Percentiles rank a stretch among this genome's conserved stretches.
Evolutionary conservation across 441 rosid genomes (phyloP).

Genomic region (Mallotus repandus): DNA sequence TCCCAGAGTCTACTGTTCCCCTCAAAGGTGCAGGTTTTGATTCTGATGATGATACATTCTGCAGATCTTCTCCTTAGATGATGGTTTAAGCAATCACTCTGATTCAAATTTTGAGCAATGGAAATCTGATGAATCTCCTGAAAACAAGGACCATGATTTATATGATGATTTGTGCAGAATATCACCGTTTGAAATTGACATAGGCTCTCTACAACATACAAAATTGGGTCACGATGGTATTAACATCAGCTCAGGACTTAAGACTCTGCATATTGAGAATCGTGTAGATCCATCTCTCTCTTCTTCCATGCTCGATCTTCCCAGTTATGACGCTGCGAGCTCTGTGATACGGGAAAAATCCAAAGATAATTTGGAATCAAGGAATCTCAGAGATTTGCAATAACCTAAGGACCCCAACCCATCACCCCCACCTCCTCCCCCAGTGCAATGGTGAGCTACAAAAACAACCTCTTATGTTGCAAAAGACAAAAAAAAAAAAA

Average conservation of each 20-base stretch:
- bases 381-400: conserved; percentile 34
- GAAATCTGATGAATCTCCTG: conserved; percentile 62
- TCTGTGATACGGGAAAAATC: conserved; percentile 30
- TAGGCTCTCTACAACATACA: conserved; percentile 35
- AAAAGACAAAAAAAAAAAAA: conserved; percentile 29
- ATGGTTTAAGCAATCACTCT: conserved; percentile 54
- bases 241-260: conserved; percentile 19
- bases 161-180: conserved; percentile 46
- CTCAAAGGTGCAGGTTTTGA: conserved; percentile 40
- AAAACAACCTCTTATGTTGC: conserved; percentile 32
- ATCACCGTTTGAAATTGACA: conserved; percentile 37
- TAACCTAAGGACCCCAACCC: conserved; percentile 39
- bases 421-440: conserved; percentile 77
- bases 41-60: conserved; percentile 85
- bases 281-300: conserved; percentile 38
- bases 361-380: conserved; percentile 19
- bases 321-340: conserved; percentile 48
- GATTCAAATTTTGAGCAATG: conserved; percentile 81
- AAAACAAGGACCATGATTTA: conserved; percentile 43
- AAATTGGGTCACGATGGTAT: conserved; percentile 25
- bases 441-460: conserved; percentile 58
- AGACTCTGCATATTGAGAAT: conserved; percentile 27
- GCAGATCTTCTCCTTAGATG: conserved; percentile 79
- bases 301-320: conserved; percentile 47
- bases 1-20: conserved; percentile 55